These are phyloP conservation scores for Neurospora sp. DNA, from an alignment of 495 filamentous ascomycete genomes.

Conservation along the genomic window DNA sequence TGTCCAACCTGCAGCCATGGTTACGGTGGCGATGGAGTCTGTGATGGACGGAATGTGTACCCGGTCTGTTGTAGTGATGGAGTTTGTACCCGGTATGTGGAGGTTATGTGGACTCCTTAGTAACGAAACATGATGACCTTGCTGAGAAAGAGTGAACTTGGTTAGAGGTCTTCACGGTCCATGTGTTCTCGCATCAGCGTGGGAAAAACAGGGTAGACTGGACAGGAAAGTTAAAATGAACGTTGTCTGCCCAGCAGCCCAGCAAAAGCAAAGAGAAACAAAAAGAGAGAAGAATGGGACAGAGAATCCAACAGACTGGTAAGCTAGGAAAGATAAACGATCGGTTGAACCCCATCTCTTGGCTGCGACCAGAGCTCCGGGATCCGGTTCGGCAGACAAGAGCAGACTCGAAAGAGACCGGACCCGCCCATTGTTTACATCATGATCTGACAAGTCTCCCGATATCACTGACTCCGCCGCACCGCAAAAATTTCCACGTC, in stretches of 20 bases:
- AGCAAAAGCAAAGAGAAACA: neutral
- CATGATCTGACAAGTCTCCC: neutral
- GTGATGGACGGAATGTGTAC: neutral
- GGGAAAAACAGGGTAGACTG: neutral
- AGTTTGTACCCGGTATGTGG: neutral
- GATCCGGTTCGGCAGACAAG: neutral
- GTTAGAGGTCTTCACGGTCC: neutral
- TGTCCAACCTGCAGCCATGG: neutral
- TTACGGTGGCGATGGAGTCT: neutral
- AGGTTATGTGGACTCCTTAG: neutral
- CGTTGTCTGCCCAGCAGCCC: neutral
- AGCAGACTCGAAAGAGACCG: neutral
- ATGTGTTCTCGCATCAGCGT: neutral
- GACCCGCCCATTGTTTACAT: slow-evolving; percentile 1
- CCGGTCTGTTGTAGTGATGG: neutral
- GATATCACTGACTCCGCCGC: neutral
- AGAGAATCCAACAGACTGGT: neutral
- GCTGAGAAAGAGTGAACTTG: neutral
- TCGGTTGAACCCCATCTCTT: neutral
- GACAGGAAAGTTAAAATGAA: neutral
- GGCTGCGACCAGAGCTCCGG: neutral
- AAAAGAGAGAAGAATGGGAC: neutral
- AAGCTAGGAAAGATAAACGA: neutral
- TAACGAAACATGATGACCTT: neutral
- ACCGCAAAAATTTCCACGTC: neutral